phyloP scores from a whole-genome alignment of 2,329 filamentous ascomycete genomes.

The Amphichorda felina region DNA sequence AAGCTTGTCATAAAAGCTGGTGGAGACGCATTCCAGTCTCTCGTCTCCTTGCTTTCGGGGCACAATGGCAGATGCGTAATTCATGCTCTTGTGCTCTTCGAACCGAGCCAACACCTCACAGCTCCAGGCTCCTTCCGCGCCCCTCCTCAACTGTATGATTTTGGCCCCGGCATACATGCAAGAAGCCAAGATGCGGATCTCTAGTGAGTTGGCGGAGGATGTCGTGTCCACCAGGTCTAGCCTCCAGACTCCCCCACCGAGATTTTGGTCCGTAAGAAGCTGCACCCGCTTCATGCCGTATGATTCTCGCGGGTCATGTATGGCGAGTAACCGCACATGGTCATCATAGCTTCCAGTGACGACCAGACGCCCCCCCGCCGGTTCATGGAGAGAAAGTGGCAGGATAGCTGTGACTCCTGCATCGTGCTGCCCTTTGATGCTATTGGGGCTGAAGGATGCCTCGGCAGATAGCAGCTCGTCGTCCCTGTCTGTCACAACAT shows the following conservation, averaged over 20 bases:
- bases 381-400: slow-evolving; percentile 39
- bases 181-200: slow-evolving; percentile 56
- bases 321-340: slow-evolving; percentile 54
- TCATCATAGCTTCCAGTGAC: slow-evolving; percentile 93
- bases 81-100: slow-evolving; percentile 87
- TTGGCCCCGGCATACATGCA: slow-evolving; percentile 87
- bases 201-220: slow-evolving; percentile 11
- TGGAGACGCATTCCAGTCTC: slow-evolving; percentile 45
- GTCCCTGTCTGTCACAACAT: slow-evolving; percentile 3
- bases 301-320: slow-evolving; percentile 26
- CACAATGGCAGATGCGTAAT: slow-evolving; percentile 72
- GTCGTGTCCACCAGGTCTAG: slow-evolving; percentile 46
- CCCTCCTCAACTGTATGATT: slow-evolving; percentile 38
- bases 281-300: slow-evolving; percentile 29
- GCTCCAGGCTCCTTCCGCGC: slow-evolving; percentile 31
- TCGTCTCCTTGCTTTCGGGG: slow-evolving; percentile 15
- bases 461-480: slow-evolving; percentile 5
- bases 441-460: slow-evolving; percentile 7
- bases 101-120: slow-evolving; percentile 61
- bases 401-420: slow-evolving; percentile 84
- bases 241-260: slow-evolving; percentile 82
- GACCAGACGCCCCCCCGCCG: slow-evolving; percentile 42
- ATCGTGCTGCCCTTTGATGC: slow-evolving; percentile 43
- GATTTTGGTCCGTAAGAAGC: slow-evolving; percentile 49
- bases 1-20: slow-evolving; percentile 65